These are phyloP conservation scores for Iberis pinnata DNA, from an alignment of 345 rosid species.

Conservation along the genomic window DNA sequence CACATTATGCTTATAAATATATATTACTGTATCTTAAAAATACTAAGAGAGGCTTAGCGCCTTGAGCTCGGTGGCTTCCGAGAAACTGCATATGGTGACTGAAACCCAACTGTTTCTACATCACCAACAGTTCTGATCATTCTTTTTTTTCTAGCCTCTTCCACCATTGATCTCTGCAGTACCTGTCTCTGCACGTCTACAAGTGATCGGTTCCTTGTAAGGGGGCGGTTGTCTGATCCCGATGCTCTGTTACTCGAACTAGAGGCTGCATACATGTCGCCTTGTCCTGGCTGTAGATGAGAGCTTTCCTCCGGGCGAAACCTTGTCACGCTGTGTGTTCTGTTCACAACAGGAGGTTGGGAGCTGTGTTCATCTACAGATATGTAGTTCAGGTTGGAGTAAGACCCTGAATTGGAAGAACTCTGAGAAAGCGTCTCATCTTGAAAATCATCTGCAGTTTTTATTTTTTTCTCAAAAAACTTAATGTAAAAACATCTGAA, in stretches of 20 bases:
- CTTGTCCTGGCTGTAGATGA: constrained; percentile 21
- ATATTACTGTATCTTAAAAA: constrained; percentile 8
- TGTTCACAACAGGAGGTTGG: constrained; percentile 22
- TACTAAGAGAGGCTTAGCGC: constrained; percentile 24
- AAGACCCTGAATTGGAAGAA: constrained; percentile 57
- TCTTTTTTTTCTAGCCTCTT: constrained; percentile 57
- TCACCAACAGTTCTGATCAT: constrained; percentile 66
- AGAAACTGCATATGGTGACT: constrained; percentile 43
- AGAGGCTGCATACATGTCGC: constrained; percentile 36
- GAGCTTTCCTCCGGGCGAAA: constrained; percentile 45
- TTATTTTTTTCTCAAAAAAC: constrained; percentile 1
- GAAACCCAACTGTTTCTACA: constrained; percentile 65
- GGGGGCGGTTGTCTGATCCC: constrained; percentile 25
- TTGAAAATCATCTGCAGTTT: constrained; percentile 52
- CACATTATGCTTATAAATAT: background rate
- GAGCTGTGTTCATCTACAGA: constrained; percentile 40
- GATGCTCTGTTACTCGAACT: constrained; percentile 33
- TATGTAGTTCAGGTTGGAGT: constrained; percentile 46
- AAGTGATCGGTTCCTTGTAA: constrained; percentile 59
- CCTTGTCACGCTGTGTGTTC: constrained; percentile 43
- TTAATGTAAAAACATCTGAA: constrained; percentile 14
- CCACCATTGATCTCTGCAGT: constrained; percentile 47
- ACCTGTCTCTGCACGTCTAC: constrained; percentile 58
- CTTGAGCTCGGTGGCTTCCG: constrained; percentile 25
- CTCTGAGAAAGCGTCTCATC: constrained; percentile 63